A percentile compares a stretch with the other conserved stretches of the same genome.
phyloP scores from a whole-genome alignment of 2,329 filamentous ascomycete species.

The Penicillium polonicum region DNA sequence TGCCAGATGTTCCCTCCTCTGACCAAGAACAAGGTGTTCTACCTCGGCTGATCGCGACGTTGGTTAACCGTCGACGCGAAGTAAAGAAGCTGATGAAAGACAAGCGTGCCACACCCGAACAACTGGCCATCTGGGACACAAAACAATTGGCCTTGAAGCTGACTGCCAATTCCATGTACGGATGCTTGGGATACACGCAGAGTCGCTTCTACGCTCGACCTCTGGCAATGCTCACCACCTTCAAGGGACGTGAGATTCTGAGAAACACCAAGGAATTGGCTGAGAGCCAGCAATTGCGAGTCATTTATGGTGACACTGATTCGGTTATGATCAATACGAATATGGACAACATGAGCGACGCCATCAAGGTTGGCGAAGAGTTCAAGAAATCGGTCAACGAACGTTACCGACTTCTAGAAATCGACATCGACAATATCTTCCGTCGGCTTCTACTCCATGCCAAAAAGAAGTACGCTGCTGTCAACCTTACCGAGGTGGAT shows the following conservation, averaged over 20 bases:
- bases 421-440: conserved; percentile 98
- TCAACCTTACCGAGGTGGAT: conserved; percentile 86
- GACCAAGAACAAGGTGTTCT: conserved; percentile 81
- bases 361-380: conserved; percentile 85
- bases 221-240: conserved; percentile 91
- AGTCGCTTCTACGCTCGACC: conserved; percentile 97
- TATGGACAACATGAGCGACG: conserved; percentile 86
- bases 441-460: conserved; percentile 88
- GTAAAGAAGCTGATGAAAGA: conserved; percentile 98
- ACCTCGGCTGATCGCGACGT: conserved; percentile 83
- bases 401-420: conserved; percentile 86
- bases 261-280: conserved; percentile 93
- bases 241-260: conserved; percentile 95
- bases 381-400: conserved; percentile 97
- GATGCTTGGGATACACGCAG: conserved; percentile 93
- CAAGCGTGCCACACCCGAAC: conserved; percentile 77
- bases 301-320: conserved; percentile 98
- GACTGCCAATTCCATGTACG: conserved; percentile 99
- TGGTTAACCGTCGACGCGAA: conserved; percentile 83
- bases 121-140: conserved; percentile 94
- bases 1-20: conserved; percentile 76
- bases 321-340: conserved; percentile 99
- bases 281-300: conserved; percentile 83
- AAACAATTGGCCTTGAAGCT: conserved; percentile 96
- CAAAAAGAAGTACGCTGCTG: conserved; percentile 98